Evolutionary conservation across 768 basidiomycete genomes (phyloP).

Genomic region (Tricholoma terreum): DNA sequence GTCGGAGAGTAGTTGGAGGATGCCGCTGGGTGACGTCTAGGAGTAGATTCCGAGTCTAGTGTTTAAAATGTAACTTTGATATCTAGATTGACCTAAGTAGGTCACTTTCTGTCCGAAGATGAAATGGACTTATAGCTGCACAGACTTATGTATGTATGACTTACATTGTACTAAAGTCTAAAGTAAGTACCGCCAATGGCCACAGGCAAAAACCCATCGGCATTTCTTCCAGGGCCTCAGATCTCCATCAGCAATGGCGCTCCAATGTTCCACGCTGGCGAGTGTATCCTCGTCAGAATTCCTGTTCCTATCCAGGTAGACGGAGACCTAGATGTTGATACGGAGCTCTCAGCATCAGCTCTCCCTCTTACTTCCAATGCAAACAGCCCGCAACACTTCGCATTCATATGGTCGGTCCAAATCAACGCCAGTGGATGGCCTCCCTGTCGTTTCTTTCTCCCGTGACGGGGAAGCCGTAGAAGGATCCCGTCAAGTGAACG

Average conservation of each 20-base stretch:
- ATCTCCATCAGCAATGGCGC: neutral
- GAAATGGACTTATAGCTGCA: too few species aligned
- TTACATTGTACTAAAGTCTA: too few species aligned
- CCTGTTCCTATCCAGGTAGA: neutral
- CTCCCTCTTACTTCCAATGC: neutral
- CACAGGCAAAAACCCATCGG: neutral
- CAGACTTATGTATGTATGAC: too few species aligned
- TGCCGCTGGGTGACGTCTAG: neutral
- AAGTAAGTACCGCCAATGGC: too few species aligned
- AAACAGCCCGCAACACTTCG: too few species aligned
- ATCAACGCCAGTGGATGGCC: too few species aligned
- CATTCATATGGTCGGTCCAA: too few species aligned
- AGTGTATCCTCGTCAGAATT: neutral
- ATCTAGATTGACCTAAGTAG: neutral
- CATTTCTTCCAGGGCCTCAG: neutral
- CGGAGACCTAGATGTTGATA: neutral
- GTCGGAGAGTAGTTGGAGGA: slow-evolving; percentile 20
- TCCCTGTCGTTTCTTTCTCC: too few species aligned
- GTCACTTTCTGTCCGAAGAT: neutral
- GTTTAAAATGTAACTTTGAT: too few species aligned
- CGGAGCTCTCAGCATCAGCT: neutral
- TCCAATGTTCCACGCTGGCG: neutral
- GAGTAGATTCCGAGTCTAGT: neutral
- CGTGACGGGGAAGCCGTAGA: neutral
- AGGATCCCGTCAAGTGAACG: neutral